Evolutionary conservation across 2,329 filamentous ascomycete species (phyloP), one percentile per base, ranked within the genome.

Genomic region (Ascochyta lentis): DNA sequence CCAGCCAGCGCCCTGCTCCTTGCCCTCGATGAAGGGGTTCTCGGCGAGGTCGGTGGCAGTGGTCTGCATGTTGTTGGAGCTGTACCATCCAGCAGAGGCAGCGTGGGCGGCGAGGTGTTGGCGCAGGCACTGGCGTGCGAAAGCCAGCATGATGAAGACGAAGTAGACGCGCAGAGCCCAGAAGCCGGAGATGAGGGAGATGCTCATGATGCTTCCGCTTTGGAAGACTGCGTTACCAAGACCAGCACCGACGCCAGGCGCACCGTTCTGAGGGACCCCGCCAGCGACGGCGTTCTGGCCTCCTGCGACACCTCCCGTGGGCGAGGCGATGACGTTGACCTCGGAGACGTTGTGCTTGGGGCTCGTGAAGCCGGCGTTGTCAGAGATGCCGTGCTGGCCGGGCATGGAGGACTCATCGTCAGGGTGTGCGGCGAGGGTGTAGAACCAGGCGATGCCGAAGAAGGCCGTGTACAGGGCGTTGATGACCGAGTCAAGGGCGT

Each of bases 381-480:
- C 81, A 22, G 82, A 83, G 59, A 90, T 87, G 16, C 86, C 85
- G 10, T 79, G 78, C 3, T 82, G 78, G 12, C 76, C 75, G 8
- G 76, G 73, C 22, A 69, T 65, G 41, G 63, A 50, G 31, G 62
- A 64, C 27, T 62, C 60, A 50, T 81, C 78, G 26, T 56, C 60
- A 10, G 84, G 78, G 67, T 85, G 80, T 57, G 83, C 80, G 33
- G 82, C 86, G 42, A 91, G 81, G n/a, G 89, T 84, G 56, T 94
- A 81, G 77, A 96, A 96, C 93, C 93, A 97, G 45, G 88, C 86
- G 51, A 92, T 79, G 37, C 89, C 91, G 71, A 97, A 97, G 8
- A 89, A 84, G 41, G 86, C 83, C 0, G 93, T 96, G 78, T 94
- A 96, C 2, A 86, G 84, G 19, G 87, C 86, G 76, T 96, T 97